These are phyloP conservation scores for Colletotrichum abscissum DNA, from an alignment of 2,329 filamentous ascomycete species.

Conservation along the genomic window DNA sequence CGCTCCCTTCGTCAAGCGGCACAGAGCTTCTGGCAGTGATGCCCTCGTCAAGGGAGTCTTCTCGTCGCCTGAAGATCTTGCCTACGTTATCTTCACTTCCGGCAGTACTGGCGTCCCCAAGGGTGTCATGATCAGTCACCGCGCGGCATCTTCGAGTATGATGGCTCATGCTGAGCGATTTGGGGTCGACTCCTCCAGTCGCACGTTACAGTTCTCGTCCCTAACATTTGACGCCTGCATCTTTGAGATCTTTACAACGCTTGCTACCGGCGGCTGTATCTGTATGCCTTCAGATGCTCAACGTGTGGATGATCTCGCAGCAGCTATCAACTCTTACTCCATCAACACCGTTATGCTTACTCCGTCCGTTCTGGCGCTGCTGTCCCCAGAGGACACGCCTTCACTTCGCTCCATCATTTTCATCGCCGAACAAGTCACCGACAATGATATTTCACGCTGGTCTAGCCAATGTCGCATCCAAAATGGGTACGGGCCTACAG, in stretches of 20 bases:
- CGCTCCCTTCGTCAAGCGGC: neutral
- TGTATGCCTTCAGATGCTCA: constrained; percentile 65
- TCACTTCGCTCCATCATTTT: constrained; percentile 50
- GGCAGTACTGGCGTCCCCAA: neutral
- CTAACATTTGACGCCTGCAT: constrained; percentile 66
- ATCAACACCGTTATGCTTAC: constrained; percentile 67
- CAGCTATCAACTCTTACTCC: constrained; percentile 60
- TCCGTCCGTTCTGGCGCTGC: constrained; percentile 62
- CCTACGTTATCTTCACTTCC: neutral
- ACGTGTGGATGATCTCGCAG: constrained; percentile 59
- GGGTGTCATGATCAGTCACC: neutral
- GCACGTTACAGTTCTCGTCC: constrained; percentile 56
- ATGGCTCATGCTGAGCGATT: neutral
- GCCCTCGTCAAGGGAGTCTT: neutral
- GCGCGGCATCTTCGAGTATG: neutral
- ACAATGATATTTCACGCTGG: constrained; percentile 37
- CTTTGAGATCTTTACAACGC: constrained; percentile 60
- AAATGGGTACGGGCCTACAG: constrained; percentile 41
- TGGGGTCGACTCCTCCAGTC: constrained; percentile 36
- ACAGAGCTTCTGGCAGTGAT: neutral
- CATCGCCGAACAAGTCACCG: constrained; percentile 40
- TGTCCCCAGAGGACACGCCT: constrained; percentile 48
- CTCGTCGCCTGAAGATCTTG: neutral
- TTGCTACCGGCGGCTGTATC: constrained; percentile 67
- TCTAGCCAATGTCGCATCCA: constrained; percentile 37